Evolutionary conservation across 768 basidiomycete species (phyloP), one percentile per base, ranked within the genome.

Genomic region (Hirschioporus abietinus): DNA sequence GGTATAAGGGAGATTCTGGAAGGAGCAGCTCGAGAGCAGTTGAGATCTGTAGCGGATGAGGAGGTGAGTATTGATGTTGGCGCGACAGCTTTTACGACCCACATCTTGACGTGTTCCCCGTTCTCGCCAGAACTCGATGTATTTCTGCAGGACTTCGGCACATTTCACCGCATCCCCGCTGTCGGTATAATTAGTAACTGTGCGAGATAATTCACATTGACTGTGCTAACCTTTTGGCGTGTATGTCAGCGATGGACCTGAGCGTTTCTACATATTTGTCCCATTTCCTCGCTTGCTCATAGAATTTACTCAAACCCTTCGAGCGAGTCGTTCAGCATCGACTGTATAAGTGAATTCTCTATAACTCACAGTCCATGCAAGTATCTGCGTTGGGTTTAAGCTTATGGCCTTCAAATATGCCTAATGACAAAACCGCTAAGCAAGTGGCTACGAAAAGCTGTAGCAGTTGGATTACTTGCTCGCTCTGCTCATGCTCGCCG

Each of bases 311-410:
- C 15, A 93, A 77, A 10, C 93, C 94, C 92, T 95, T 69, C 59
- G 26, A 61, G 12, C 23, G 10, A 25, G 12, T 8, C 60, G 52
- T 60, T 24, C 57, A 42, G 35, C 52, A 58, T 24, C 65, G 68
- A 57, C 74, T 67, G 25, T 72, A 72, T 20, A 67, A 68, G 66
- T 63, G 65, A 17, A 66, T 62, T 59, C 30, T 30, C 34, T 35
- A 17, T 35, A 10, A 73, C 81, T 35, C 67, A 89, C 94, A 88
- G 96, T 95, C 89, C 91, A 90, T 18, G 95, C 96, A 20, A 96
- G 81, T 1, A 83, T 77, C 71, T 92, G 90, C 1, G 84, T 82
- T 15, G 89, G 86, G 67, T 87, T 87, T n/a, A 85, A 68, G 35
- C 82, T 79, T 62, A 88, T 91, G 0, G 96, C 96, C 70, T 86